Evolutionary conservation across 2,329 filamentous ascomycete genomes (phyloP).

Genomic region (Periconia sp.): DNA sequence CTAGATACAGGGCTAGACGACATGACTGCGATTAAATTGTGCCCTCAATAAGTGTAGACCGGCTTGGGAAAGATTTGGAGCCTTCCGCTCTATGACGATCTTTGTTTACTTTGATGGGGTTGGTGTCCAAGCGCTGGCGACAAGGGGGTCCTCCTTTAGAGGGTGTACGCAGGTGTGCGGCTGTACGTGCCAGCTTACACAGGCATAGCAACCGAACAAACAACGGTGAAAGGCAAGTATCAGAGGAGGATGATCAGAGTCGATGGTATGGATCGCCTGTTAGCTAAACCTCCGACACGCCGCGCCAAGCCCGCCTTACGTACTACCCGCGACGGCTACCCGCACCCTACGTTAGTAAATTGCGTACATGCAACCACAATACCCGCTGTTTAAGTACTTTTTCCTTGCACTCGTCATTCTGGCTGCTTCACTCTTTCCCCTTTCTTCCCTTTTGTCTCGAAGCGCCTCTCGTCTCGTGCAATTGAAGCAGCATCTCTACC

Average conservation of each 20-base stretch:
- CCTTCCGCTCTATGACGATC: slow-evolving; percentile 18
- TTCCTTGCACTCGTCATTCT: slow-evolving; percentile 39
- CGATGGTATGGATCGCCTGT: slow-evolving; percentile 25
- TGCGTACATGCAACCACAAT: slow-evolving; percentile 28
- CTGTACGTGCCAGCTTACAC: no score
- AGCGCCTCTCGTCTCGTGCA: slow-evolving; percentile 35
- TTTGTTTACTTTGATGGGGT: slow-evolving; percentile 38
- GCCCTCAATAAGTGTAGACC: neutral
- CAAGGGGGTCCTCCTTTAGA: neutral
- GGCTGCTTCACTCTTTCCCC: slow-evolving; percentile 36
- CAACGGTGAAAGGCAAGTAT: no score
- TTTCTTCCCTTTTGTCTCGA: slow-evolving; percentile 34
- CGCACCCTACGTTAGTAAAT: slow-evolving; percentile 22
- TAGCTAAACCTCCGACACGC: slow-evolving; percentile 22
- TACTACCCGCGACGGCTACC: slow-evolving; percentile 1
- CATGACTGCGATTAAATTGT: slow-evolving; percentile 13
- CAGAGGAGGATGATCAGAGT: no score
- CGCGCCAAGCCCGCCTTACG: slow-evolving; percentile 11
- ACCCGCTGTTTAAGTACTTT: slow-evolving; percentile 36
- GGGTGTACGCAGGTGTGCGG: neutral
- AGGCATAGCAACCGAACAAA: no score
- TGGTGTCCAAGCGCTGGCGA: neutral
- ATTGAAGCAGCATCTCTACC: slow-evolving; percentile 37
- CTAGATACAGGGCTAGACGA: slow-evolving; percentile 21
- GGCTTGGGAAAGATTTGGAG: neutral